Evolutionary conservation across 2,329 filamentous ascomycete genomes (phyloP).

Genomic region (Talaromyces marneffei): DNA sequence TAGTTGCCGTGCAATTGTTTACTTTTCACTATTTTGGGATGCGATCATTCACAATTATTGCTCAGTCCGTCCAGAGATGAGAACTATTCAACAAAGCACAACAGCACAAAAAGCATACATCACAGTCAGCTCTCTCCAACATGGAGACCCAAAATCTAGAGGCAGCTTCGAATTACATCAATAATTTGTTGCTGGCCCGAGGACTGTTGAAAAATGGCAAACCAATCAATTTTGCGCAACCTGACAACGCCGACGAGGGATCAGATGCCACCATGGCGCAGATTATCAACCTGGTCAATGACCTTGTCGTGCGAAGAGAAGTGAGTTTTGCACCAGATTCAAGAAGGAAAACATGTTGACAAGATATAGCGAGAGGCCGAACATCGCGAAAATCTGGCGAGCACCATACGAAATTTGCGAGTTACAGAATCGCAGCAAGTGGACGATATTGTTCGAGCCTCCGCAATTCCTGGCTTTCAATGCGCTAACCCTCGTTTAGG

Average conservation of each 20-base stretch:
- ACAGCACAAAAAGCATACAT: not conserved
- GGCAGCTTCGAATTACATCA: conserved; percentile 59
- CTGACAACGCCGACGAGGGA: conserved; percentile 55
- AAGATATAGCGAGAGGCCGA: conserved; percentile 71
- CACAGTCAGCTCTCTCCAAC: not conserved
- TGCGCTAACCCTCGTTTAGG: conserved; percentile 27
- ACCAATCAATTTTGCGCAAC: conserved; percentile 71
- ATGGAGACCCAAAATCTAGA: conserved; percentile 50
- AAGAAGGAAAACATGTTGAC: conserved; percentile 11
- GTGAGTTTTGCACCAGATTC: conserved; percentile 49
- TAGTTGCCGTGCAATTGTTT: conserved; percentile 28
- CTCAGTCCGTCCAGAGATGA: not conserved
- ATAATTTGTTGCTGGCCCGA: conserved; percentile 60
- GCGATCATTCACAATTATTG: conserved; percentile 10
- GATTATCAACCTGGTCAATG: conserved; percentile 90
- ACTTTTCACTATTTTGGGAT: conserved; percentile 40
- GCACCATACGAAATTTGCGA: conserved; percentile 69
- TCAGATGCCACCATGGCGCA: conserved; percentile 68
- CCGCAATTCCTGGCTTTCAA: conserved; percentile 9
- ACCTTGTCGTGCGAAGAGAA: conserved; percentile 83
- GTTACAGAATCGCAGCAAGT: conserved; percentile 69
- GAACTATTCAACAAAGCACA: conserved; percentile 9
- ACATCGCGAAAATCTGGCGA: conserved; percentile 75
- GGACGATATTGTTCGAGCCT: conserved; percentile 56
- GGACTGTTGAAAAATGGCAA: conserved; percentile 55